Base-by-base conservation (phyloP, 2,329 filamentous ascomycete species). In the Trichothecium sympodiale region DNA sequence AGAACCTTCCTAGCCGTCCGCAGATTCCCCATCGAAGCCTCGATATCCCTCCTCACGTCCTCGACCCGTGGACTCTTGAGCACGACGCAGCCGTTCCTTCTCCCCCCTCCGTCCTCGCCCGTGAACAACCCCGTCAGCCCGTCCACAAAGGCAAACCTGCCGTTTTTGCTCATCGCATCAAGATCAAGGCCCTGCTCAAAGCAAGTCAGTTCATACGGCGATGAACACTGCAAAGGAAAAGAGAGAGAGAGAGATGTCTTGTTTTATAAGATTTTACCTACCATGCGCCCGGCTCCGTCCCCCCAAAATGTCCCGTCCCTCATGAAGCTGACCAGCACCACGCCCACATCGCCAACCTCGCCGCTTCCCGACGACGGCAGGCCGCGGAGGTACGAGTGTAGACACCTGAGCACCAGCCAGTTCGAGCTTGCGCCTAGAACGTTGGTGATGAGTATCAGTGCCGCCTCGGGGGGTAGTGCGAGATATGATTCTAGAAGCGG, bases 321-420 rank as follows among this genome's bases (percentile, higher is more conserved):
- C 58, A 94, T 62, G 59, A 91, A 94, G 61, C 83, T 93, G 39
- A 91, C 77, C 3, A 95, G 65, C 3, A 94, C 66, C 1, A 95
- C 71, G 34, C 64, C 69, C 17, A 56, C 59, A 20, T 34, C 26
- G 8, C 6, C n/a, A n/a, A n/a, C n/a, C n/a, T n/a, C n/a, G n/a
- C n/a, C n/a, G n/a, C n/a, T n/a, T n/a, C n/a, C n/a, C n/a, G n/a
- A n/a, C n/a, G n/a, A n/a, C 20, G 20, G 6, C 20, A 25, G 20
- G 4, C n/a, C 10, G 26, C 25, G 28, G 5, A 73, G 59, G 6
- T 64, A 56, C n/a, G 62, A 58, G 49, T 64, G 64, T 3, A 80
- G 52, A 47, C 71, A 70, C 27, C 75, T 65, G 32, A 77, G 56
- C 16, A 77, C 56, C 20, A 82, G 71, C 77, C 78, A 83, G 55